These are phyloP conservation scores for Penicillium pancosmium DNA, from an alignment of 495 filamentous ascomycete genomes.

Conservation along the genomic window DNA sequence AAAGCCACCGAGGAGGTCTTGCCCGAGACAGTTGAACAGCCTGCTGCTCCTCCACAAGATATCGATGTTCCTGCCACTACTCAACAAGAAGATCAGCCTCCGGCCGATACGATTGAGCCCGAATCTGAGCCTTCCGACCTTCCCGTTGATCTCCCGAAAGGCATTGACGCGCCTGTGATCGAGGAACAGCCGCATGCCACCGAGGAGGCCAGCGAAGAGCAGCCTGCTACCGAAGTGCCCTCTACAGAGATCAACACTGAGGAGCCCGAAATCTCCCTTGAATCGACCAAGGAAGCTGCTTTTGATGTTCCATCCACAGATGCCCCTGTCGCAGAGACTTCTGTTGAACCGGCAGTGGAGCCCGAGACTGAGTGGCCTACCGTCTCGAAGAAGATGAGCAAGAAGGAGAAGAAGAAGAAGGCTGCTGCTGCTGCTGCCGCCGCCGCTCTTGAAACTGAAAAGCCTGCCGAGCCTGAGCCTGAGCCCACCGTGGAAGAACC, in stretches of 20 bases:
- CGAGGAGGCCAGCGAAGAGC: not conserved
- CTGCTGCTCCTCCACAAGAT: not conserved
- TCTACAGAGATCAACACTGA: not conserved
- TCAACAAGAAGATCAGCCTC: not conserved
- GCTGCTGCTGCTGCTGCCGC: constrained; percentile 19
- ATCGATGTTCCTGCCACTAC: not conserved
- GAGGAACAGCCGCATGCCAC: not conserved
- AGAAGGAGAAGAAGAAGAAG: constrained; percentile 28
- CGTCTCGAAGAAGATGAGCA: constrained; percentile 23
- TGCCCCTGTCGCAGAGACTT: not conserved
- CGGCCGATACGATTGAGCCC: not conserved
- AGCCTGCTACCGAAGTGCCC: not conserved
- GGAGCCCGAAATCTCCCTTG: not conserved
- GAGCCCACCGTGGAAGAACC: constrained; percentile 9
- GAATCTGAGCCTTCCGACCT: not conserved
- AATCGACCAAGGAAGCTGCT: not conserved
- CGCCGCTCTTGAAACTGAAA: constrained; percentile 16
- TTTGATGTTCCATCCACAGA: not conserved
- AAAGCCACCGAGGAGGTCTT: constrained; percentile 7
- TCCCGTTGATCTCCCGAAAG: not conserved
- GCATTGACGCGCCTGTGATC: not conserved
- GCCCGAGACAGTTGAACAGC: not conserved
- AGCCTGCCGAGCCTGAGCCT: constrained; percentile 2
- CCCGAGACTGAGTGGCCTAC: constrained; percentile 3
- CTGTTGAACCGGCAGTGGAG: not conserved